Base-by-base conservation (phyloP, 352 stramenopile genomes). In the Pythium aquatile region DNA sequence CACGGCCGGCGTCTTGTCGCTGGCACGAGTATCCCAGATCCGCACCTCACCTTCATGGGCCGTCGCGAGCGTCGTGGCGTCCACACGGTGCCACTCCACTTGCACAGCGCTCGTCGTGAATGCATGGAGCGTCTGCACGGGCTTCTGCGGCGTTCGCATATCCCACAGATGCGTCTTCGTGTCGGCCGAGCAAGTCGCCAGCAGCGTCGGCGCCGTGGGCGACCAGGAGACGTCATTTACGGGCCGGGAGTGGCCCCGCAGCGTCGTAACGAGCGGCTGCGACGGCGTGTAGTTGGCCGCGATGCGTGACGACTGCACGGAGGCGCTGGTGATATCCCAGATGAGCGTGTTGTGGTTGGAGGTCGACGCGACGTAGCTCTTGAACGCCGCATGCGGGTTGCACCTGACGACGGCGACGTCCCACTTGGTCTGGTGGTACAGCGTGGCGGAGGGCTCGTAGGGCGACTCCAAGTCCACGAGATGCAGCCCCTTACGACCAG, bases 141-240 rank as follows among this genome's bases (percentile, higher is more conserved):
- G 85, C 53, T 81, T 72, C 49, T 84, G 74, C 6, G 83, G 79
- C n/a, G 83, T 79, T n/a, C 87, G 79, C 46, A 86, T 74, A 60
- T 95, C 87, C 87, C 87, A 96, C 39, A 96, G 37, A 49, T 91
- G 72, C 28, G 85, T 92, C 73, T 88, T 92, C 8, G 79, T 79
- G 67, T 94, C 85, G 5, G 81, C 83, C 5, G 83, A 89, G 66
- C 81, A 88, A 16, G 85, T 91, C n/a, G 87, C 87, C 42, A 96
- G 70, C 44, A 94, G 58, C 47, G 74, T 86, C 30, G 85, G 83
- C 61, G 91, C 83, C 39, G 77, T 79, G 0, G 81, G 83, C 1
- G 81, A 90, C 87, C 87, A 96, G 20, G 80, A 73, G 8, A 94
- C 65, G 56, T 94, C 87, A 64, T 74, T 93, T 39, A 96, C 83